Evolutionary conservation across 495 filamentous ascomycete genomes (phyloP), one percentile per base, ranked within the genome.

Genomic region (Penicillium samsonianum): DNA sequence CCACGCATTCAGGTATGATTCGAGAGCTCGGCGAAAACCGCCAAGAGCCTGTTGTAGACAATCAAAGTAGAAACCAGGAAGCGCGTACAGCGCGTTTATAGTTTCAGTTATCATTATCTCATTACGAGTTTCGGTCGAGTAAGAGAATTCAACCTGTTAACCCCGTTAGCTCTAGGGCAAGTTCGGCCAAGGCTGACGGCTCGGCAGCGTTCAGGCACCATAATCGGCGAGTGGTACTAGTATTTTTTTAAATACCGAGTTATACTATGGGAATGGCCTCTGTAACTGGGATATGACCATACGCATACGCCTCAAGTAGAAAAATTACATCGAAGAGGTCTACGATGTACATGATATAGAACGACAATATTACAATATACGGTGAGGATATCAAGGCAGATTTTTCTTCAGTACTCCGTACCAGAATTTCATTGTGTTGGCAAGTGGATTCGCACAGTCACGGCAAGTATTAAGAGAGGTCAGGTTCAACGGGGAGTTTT

Each of bases 61-160:
- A 10, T 20, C 28, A 16, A 31, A 17, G 45, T 16, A 55, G 31
- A 33, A 43, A 47, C 16, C 33, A 5, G 5, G 40, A 57, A 59
- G 63, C 65, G 65, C 63, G 65, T 55, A 60, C 53, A 60, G 65
- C 62, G 65, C 62, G 65, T 67, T 59, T 67, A 65, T 52, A 50
- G 44, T 62, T 54, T 38, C 5, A 25, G 44, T 44, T 55, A 50
- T 59, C 33, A 45, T 47, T 43, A 0, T 26, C 8, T 35, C 4
- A 26, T 51, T 51, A 51, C 48, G 33, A 51, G 22, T 38, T 51
- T 23, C 33, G 12, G 48, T 51, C 19, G 23, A 51, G 48, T 51
- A 51, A 51, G 48, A 38, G 33, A 41, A 26, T 38, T 38, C 16
- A 38, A n/a, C 16, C n/a, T 51, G 31, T 23, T 22, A 37, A 16